phyloP scores from a whole-genome alignment of 441 rosid species.

The Dalechampia spathulata region DNA sequence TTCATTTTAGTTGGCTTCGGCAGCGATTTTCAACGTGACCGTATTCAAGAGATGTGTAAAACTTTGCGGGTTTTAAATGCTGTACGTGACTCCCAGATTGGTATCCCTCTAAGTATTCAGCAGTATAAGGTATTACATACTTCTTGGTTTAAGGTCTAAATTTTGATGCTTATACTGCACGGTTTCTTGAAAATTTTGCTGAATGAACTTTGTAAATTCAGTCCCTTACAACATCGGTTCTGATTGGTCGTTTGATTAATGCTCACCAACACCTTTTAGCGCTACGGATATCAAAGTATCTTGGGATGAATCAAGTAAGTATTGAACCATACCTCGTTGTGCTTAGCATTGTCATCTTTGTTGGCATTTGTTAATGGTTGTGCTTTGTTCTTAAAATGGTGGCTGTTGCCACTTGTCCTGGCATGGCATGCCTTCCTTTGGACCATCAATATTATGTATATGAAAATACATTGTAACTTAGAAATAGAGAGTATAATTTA shows the following conservation, averaged over 20 bases:
- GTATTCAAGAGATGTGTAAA: slow-evolving; percentile 87
- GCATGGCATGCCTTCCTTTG: neutral
- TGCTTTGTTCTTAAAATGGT: neutral
- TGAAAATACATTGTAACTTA: neutral
- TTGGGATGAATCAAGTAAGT: slow-evolving; percentile 91
- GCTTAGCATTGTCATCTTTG: neutral
- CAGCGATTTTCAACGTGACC: slow-evolving; percentile 94
- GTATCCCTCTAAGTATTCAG: slow-evolving; percentile 85
- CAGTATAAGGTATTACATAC: slow-evolving; percentile 63
- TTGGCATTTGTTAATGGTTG: neutral
- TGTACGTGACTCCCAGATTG: slow-evolving; percentile 69
- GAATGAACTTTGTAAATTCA: slow-evolving; percentile 32
- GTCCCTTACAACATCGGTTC: slow-evolving; percentile 80
- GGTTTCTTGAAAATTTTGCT: slow-evolving; percentile 13
- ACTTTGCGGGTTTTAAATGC: slow-evolving; percentile 89
- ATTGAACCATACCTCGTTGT: neutral
- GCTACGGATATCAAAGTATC: slow-evolving; percentile 81
- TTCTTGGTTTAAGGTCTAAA: slow-evolving; percentile 14
- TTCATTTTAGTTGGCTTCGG: slow-evolving; percentile 65
- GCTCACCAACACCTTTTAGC: slow-evolving; percentile 87
- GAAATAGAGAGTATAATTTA: neutral
- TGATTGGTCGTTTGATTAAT: slow-evolving; percentile 88
- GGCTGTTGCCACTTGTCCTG: no score
- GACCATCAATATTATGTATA: neutral
- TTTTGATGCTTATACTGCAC: slow-evolving; percentile 10